Conservation (phyloP, 345 rosid species). For the Euphorbia tirucalli region DNA sequence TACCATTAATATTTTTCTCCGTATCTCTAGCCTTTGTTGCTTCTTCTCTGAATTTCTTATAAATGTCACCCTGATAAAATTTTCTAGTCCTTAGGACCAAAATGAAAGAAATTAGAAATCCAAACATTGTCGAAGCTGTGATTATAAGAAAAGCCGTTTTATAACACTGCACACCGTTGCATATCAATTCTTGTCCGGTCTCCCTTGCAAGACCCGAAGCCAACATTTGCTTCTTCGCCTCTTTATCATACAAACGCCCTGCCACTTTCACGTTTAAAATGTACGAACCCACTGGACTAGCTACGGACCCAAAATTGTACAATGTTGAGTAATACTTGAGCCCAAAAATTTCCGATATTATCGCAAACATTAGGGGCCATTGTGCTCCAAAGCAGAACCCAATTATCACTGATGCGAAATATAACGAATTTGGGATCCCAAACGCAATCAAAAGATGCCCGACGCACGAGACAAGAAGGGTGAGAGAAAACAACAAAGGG, state of each 20-base stretch:
- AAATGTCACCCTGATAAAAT: conserved; percentile 18
- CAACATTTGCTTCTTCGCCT: conserved; percentile 6
- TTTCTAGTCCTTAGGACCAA: conserved; percentile 14
- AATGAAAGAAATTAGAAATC: conserved; percentile 11
- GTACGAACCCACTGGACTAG: conserved; percentile 25
- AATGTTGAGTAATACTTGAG: conserved; percentile 24
- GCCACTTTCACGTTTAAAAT: conserved; percentile 17
- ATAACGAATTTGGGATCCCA: conserved; percentile 22
- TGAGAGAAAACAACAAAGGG: conserved; percentile 6
- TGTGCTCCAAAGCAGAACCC: conserved; percentile 23
- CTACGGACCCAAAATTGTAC: conserved; percentile 19
- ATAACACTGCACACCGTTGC: conserved; percentile 20
- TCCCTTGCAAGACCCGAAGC: conserved; percentile 1
- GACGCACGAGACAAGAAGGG: conserved; percentile 16
- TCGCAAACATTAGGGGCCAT: conserved; percentile 17
- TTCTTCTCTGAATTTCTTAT: conserved; percentile 18
- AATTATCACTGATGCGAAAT: conserved; percentile 20
- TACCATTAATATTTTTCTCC: neutral
- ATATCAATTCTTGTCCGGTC: conserved; percentile 12
- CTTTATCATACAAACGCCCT: conserved; percentile 13
- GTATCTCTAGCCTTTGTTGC: neutral
- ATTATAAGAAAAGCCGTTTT: conserved; percentile 20
- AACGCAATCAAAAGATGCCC: conserved; percentile 22
- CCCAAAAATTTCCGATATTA: conserved; percentile 23
- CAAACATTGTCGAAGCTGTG: conserved; percentile 15